phyloP scores from a whole-genome alignment of 768 basidiomycete genomes.

The Royoungia palumana region DNA sequence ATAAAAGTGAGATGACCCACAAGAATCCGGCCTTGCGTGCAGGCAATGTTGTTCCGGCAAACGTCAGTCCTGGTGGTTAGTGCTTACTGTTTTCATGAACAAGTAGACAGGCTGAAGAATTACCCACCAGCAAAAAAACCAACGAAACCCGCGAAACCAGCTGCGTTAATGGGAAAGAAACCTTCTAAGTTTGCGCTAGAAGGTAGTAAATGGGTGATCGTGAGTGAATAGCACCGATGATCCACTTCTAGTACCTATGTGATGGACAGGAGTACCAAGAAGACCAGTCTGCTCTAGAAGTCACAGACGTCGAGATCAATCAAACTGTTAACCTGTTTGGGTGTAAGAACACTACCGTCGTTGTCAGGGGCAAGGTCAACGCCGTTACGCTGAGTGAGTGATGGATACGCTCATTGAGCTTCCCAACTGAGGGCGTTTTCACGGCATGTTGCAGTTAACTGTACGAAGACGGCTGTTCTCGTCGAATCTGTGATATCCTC shows the following conservation, averaged over 20 bases:
- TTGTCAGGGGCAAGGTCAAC: conserved; percentile 92
- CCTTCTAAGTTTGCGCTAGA: conserved; percentile 87
- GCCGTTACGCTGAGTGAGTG: conserved; percentile 79
- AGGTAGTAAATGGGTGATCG: conserved; percentile 92
- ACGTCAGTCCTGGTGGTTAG: conserved; percentile 34
- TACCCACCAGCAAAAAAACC: conserved; percentile 56
- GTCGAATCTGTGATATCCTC: conserved; percentile 93
- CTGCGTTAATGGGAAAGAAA: conserved; percentile 81
- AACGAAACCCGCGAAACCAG: conserved; percentile 79
- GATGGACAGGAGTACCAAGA: conserved; percentile 83
- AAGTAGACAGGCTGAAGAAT: not conserved
- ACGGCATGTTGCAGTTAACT: conserved; percentile 59
- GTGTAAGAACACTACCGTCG: conserved; percentile 81
- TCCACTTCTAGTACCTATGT: conserved; percentile 2
- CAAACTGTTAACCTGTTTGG: conserved; percentile 88
- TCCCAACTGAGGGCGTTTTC: conserved; percentile 9
- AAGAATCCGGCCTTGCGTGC: conserved; percentile 89
- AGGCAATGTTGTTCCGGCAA: conserved; percentile 46
- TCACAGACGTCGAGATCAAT: conserved; percentile 73
- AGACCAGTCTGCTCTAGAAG: conserved; percentile 63
- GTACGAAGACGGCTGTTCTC: conserved; percentile 81
- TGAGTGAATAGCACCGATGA: conserved; percentile 35
- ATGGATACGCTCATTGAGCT: not conserved
- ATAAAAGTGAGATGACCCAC: conserved; percentile 97
- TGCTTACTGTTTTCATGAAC: conserved; percentile 17